Conservation (phyloP, 2,329 filamentous ascomycete species). For the Botrytis tulipae region DNA sequence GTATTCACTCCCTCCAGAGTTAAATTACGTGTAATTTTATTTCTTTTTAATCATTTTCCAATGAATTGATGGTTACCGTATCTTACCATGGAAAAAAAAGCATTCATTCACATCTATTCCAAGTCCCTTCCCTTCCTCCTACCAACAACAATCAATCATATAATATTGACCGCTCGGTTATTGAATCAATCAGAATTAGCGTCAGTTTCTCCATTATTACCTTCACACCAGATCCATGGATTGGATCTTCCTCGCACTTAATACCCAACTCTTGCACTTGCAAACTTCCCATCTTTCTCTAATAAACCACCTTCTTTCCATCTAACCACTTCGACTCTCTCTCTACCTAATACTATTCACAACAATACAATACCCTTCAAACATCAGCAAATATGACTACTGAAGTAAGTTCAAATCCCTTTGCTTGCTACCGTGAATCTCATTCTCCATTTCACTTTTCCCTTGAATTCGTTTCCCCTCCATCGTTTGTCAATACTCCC, state of each 20-base stretch:
- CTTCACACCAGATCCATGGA: slow-evolving; percentile 14
- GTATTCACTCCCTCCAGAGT: not conserved
- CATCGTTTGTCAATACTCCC: slow-evolving; percentile 7
- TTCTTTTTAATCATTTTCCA: not conserved
- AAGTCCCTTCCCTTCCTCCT: not conserved
- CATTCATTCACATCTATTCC: not conserved
- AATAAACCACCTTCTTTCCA: slow-evolving; percentile 13
- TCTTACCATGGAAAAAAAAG: not conserved
- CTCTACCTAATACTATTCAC: slow-evolving; percentile 19
- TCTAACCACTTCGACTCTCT: slow-evolving; percentile 21
- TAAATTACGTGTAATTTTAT: not conserved
- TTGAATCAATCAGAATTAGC: slow-evolving; percentile 13
- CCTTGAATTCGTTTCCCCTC: slow-evolving; percentile 19
- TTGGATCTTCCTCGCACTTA: slow-evolving; percentile 14
- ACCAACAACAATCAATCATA: not conserved
- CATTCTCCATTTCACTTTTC: slow-evolving; percentile 11
- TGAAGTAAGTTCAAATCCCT: slow-evolving; percentile 38
- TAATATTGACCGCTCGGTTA: slow-evolving; percentile 6
- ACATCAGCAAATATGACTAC: slow-evolving; percentile 36
- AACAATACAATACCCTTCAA: slow-evolving; percentile 11
- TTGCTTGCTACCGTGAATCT: slow-evolving; percentile 9
- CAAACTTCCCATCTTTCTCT: slow-evolving; percentile 29
- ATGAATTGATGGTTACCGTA: not conserved
- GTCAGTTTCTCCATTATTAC: slow-evolving; percentile 15
- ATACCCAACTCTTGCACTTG: slow-evolving; percentile 25